These are phyloP conservation scores for Pyrenula massariospora DNA, from an alignment of 495 filamentous ascomycete species.

Conservation along the genomic window DNA sequence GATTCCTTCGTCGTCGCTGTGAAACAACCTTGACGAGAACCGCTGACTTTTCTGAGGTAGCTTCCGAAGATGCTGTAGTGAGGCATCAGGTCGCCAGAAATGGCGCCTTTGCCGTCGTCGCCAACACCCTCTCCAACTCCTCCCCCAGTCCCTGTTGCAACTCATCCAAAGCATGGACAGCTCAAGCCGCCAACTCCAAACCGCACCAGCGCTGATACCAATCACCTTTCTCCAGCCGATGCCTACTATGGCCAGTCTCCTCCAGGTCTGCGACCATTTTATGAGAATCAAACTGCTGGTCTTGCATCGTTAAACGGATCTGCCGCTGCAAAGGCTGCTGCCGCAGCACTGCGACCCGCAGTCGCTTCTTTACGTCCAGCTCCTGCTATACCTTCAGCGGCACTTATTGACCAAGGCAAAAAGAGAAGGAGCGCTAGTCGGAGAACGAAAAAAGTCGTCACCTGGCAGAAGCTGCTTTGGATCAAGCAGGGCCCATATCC, in stretches of 20 bases:
- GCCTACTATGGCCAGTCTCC: slow-evolving; percentile 55
- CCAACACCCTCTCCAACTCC: slow-evolving; percentile 13
- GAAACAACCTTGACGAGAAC: too few relatives aligned
- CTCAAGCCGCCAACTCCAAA: slow-evolving; percentile 29
- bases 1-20: too few relatives aligned
- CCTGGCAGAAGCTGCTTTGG: slow-evolving; percentile 95
- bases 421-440: slow-evolving; percentile 41
- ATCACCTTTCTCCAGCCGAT: slow-evolving; percentile 70
- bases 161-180: slow-evolving; percentile 28
- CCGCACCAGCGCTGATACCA: slow-evolving; percentile 38
- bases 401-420: slow-evolving; percentile 23
- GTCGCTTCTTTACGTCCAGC: slow-evolving; percentile 26
- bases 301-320: neutral
- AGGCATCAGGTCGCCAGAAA: neutral
- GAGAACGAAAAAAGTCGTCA: slow-evolving; percentile 51
- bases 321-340: slow-evolving; percentile 1
- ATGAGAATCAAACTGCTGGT: slow-evolving; percentile 17
- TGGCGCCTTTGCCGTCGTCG: neutral
- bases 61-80: neutral
- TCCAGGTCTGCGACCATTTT: slow-evolving; percentile 37
- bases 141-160: slow-evolving; percentile 32
- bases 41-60: too few relatives aligned
- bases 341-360: slow-evolving; percentile 20
- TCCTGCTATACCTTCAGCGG: slow-evolving; percentile 19
- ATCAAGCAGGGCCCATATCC: slow-evolving; percentile 87